Percentiles rank a stretch among this genome's conserved stretches.
phyloP scores from a whole-genome alignment of 306 rosid genomes.

The Vicia villosa region DNA sequence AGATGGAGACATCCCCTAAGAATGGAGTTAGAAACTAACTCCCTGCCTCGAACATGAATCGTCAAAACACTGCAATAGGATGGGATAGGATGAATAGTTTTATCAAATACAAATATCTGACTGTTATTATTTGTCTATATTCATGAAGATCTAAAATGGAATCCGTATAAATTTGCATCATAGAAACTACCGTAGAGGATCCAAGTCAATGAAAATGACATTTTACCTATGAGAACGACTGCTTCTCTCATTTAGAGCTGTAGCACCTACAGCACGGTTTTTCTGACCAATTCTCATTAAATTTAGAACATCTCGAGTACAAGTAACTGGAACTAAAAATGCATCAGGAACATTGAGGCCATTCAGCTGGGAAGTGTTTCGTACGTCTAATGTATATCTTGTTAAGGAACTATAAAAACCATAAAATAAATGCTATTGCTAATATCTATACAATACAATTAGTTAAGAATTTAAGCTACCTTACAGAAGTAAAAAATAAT shows the following conservation, averaged over 20 bases:
- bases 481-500: conserved; percentile 13
- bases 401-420: conserved; percentile 54
- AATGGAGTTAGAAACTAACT: conserved; percentile 70
- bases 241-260: conserved; percentile 93
- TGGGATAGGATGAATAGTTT: conserved; percentile 21
- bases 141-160: conserved; percentile 7
- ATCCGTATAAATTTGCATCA: background rate
- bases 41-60: conserved; percentile 85
- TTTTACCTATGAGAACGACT: conserved; percentile 94
- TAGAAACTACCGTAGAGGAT: background rate
- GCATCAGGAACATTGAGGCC: conserved; percentile 99
- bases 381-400: conserved; percentile 74
- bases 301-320: conserved; percentile 89
- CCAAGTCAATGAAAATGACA: conserved; percentile 6
- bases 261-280: conserved; percentile 96
- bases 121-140: conserved; percentile 8
- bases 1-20: conserved; percentile 95
- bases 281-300: conserved; percentile 88
- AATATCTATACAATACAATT: background rate
- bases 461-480: conserved; percentile 18
- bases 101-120: conserved; percentile 1
- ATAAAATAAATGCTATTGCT: conserved; percentile 6
- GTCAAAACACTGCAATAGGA: conserved; percentile 76
- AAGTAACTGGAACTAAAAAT: conserved; percentile 75
- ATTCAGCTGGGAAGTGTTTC: conserved; percentile 90